Evolutionary conservation across 768 basidiomycete species (phyloP), one percentile per base, ranked within the genome.

Genomic region (Cytidiella melzeri): DNA sequence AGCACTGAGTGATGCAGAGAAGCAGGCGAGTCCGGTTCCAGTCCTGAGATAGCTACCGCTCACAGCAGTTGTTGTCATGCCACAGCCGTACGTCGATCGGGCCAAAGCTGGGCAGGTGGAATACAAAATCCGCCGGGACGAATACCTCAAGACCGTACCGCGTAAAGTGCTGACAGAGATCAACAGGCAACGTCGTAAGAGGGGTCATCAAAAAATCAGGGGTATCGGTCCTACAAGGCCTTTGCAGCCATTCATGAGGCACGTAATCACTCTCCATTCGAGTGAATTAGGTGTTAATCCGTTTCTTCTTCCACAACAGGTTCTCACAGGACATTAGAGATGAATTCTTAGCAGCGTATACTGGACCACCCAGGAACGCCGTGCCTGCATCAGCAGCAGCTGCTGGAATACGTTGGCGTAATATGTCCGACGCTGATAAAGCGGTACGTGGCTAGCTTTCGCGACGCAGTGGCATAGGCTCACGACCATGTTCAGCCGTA

Each of bases 1-100:
- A 5, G 39, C 34, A 2, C 10, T 47, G 45, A 42, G 25, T 30
- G 51, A 46, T 11, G 28, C 3, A 20, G 45, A 52, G 19, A 47
- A 27, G 23, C 5, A 45, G 30, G 37, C 40, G 23, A 13, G 45
- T n/a, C n/a, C n/a, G n/a, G n/a, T n/a, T n/a, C n/a, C n/a, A n/a
- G n/a, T 37, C 34, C n/a, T n/a, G 10, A 10, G 34, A 37, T 37
- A 37, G 10, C 34, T 7, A 5, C 5, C 5, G n/a, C 45, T 9
- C 15, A 30, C 36, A 18, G 11, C 36, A 11, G 36, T 37, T 37
- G 12, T 18, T 37, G n/a, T n/a, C n/a, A n/a, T n/a, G n/a, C n/a
- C n/a, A n/a, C n/a, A n/a, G n/a, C n/a, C n/a, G n/a, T n/a, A n/a
- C n/a, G n/a, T n/a, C n/a, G n/a, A n/a, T n/a, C n/a, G n/a, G n/a